Base-by-base conservation (phyloP, 2,329 filamentous ascomycete genomes). In the Diaporthe australafricana region DNA sequence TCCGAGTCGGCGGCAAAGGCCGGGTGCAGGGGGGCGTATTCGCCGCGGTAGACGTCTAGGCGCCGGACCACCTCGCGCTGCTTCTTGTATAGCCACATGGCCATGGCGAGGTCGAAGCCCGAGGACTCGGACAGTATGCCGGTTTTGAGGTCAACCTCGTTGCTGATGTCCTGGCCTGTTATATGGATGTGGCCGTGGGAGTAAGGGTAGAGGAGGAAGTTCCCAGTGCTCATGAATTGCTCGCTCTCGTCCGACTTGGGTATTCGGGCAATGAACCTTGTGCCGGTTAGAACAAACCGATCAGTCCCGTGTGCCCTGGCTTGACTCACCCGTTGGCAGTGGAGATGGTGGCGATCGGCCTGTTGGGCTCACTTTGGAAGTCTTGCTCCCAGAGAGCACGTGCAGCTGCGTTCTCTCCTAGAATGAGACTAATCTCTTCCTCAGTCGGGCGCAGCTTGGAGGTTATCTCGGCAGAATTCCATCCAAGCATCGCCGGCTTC, bases 61-160 rank as follows among this genome's bases (percentile, higher is more conserved):
- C 89, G 86, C 5, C 90, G 86, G 27, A 85, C 81, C 68, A 92
- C 86, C 78, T 91, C 90, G 3, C 90, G 87, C 16, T 84, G 83
- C 75, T 87, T 87, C 80, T 92, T 92, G 81, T 92, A 92, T 0
- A 82, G 86, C 89, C 89, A 91, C 11, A 90, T 76, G 20, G 88
- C 85, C 75, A 86, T 88, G 78, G 87, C 87, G 32, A 91, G 47
- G 76, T 92, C 90, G 27, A 89, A 80, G 2, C 83, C 83, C 25
- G 84, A 71, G 20, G 81, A 76, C 70, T 91, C 86, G 9, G 80
- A 84, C 42, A 92, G 83, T 78, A 85, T 90, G 7, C 89, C 90
- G 0, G 86, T 81, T 63, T 89, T 84, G 72, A 92, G 91, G 70
- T 90, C 86, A 5, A 86, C 80, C 1, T 82, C 78, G 32, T 87